These are phyloP conservation scores for Bonia amplexicaulis DNA, from an alignment of 176 grass and related monocot species.

Conservation along the genomic window DNA sequence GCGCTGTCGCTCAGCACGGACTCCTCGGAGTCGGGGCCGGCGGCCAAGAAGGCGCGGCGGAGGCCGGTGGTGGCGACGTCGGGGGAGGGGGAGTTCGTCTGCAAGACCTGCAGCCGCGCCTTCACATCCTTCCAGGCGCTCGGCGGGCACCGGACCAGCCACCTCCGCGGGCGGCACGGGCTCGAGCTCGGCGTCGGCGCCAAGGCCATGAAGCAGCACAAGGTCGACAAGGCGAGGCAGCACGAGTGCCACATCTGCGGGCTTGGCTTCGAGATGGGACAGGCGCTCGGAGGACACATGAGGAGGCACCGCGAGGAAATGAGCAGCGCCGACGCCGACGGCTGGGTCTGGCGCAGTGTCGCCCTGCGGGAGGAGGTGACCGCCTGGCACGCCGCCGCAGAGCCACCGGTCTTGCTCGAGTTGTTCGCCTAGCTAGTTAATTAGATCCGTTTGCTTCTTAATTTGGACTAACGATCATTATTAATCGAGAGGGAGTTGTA, in stretches of 20 bases:
- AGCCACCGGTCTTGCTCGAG: constrained; percentile 24
- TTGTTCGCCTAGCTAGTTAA: constrained; percentile 2
- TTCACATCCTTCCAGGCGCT: constrained; percentile 64
- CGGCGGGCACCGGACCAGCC: constrained; percentile 57
- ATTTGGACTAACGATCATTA: background rate
- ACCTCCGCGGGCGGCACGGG: constrained; percentile 32
- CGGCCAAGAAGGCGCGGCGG: background rate
- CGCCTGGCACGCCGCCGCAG: background rate
- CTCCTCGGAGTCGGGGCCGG: background rate
- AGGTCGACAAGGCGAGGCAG: background rate
- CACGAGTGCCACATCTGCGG: constrained; percentile 66
- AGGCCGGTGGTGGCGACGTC: constrained; percentile 15
- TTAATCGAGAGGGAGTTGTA: background rate
- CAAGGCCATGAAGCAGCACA: constrained; percentile 22
- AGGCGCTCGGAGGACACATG: constrained; percentile 71
- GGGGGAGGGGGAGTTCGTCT: constrained; percentile 44
- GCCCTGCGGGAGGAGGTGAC: background rate
- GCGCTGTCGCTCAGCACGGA: constrained; percentile 32
- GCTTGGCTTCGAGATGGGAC: constrained; percentile 48
- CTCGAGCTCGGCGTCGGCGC: constrained; percentile 42
- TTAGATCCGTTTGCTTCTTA: background rate
- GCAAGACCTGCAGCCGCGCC: constrained; percentile 43
- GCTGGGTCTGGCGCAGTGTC: constrained; percentile 18
- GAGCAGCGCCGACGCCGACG: background rate
- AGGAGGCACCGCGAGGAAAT: constrained; percentile 43